Evolutionary conservation across 257 asterid species (phyloP), one percentile per base, ranked within the genome.

Genomic region (Solanum clarkiae): DNA sequence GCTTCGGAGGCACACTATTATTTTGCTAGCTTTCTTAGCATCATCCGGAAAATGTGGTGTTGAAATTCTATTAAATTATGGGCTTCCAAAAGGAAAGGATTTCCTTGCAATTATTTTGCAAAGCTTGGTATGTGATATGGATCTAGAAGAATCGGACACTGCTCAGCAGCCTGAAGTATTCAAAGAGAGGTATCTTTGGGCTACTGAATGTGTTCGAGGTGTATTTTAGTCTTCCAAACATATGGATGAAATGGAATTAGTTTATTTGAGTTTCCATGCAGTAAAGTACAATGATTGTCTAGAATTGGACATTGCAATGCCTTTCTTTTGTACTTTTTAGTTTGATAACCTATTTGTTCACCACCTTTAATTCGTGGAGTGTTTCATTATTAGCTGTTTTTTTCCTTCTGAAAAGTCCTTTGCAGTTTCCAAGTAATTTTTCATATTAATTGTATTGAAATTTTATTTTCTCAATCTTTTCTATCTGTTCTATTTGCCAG

Each of bases 21-120:
- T 80, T 86, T 89, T 94, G 84, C 92, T 96, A 55, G 98, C 99
- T 81, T 96, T 95, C 95, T 86, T 96, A 60, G 98, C 94, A 86
- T 94, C 98, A 3, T 92, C 92, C 0, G 98, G 96, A 81, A 91
- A 88, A 85, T 51, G 91, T 56, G 98, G 98, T 83, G 77, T 93
- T 80, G 95, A 92, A 18, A 91, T 93, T 83, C 86, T 96, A 89
- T 86, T 96, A 85, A 81, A 89, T 62, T 86, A 88, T 74, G 85
- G 86, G 86, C 93, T 90, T 86, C 93, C 92, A 13, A 90, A 88
- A 89, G 89, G 92, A 85, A 72, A 85, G 82, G 91, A 85, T 79
- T 92, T 96, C 86, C 94, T 93, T 80, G 86, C 91, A 83, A 85
- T 91, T 85, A 92, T 94, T 86, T 68, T 95, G 92, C 95, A 88